phyloP scores from a whole-genome alignment of 2,329 filamentous ascomycete genomes.

The Arthrobotrys sphaeroides region DNA sequence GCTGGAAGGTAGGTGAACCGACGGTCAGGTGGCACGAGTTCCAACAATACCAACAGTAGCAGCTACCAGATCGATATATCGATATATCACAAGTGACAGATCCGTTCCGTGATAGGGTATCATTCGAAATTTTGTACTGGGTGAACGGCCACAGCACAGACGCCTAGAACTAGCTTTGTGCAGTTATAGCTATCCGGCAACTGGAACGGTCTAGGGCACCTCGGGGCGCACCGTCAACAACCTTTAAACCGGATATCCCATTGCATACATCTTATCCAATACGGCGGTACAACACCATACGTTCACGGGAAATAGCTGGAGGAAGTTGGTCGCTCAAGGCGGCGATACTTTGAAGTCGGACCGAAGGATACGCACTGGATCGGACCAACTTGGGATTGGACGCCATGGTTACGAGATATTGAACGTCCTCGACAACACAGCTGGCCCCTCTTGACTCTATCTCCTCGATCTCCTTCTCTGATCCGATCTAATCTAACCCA shows the following conservation, averaged over 20 bases:
- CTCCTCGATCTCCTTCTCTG: not conserved
- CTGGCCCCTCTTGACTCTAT: not conserved
- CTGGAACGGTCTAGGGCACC: not conserved
- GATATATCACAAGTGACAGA: not conserved
- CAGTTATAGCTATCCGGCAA: not conserved
- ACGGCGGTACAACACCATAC: not conserved
- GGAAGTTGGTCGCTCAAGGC: not conserved
- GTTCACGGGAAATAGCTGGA: not conserved
- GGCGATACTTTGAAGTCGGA: too few relatives aligned
- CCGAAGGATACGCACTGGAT: too few relatives aligned
- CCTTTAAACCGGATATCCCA: too few relatives aligned
- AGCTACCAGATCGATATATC: constrained; percentile 1
- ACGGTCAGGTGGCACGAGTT: not conserved
- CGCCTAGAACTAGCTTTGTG: too few relatives aligned
- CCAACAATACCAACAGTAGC: too few relatives aligned
- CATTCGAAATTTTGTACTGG: not conserved
- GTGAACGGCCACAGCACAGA: not conserved
- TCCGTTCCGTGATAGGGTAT: not conserved
- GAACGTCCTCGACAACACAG: constrained; percentile 28
- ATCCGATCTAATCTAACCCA: too few relatives aligned
- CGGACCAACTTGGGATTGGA: not conserved
- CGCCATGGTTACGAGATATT: not conserved
- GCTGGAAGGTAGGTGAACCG: not conserved
- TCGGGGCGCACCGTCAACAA: not conserved
- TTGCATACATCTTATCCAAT: too few relatives aligned